Evolutionary conservation across 2,329 filamentous ascomycete genomes (phyloP).

Genomic region (Pyricularia pennisetigena): DNA sequence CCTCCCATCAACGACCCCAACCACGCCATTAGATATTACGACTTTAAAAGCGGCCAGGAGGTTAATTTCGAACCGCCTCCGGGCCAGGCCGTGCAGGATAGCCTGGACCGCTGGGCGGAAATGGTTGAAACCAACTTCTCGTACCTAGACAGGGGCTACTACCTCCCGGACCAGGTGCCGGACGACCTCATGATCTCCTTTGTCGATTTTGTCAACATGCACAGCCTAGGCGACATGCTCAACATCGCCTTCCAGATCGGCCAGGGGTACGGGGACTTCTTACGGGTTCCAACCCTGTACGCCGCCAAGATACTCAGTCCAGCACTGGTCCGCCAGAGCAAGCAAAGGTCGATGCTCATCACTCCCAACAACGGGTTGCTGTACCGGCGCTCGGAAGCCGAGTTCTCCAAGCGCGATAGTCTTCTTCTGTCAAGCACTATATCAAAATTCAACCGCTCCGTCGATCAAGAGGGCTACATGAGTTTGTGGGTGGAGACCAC

Average conservation of each 20-base stretch:
- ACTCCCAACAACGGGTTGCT: conserved; percentile 5
- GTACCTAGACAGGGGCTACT: conserved; percentile 8
- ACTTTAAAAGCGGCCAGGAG: conserved; percentile 2
- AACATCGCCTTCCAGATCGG: background rate
- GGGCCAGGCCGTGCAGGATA: background rate
- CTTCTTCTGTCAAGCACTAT: conserved; percentile 5
- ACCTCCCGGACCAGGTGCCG: conserved; percentile 6
- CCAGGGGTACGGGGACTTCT: background rate
- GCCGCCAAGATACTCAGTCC: conserved; percentile 8
- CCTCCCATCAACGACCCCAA: conserved; percentile 30
- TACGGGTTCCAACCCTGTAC: conserved; percentile 4
- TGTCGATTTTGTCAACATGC: background rate
- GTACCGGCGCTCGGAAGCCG: conserved; percentile 1
- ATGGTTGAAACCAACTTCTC: conserved; percentile 5
- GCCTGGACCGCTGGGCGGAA: background rate
- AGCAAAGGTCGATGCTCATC: conserved; percentile 1
- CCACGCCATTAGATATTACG: background rate
- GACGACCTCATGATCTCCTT: conserved; percentile 6
- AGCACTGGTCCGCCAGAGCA: background rate
- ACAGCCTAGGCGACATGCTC: conserved; percentile 7
- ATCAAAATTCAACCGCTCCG: background rate
- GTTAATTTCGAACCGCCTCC: conserved; percentile 5
- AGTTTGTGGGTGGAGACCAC: background rate
- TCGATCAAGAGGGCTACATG: background rate
- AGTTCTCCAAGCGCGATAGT: background rate